Base-by-base conservation (phyloP, 2,329 filamentous ascomycete genomes). In the Pezizomycotina sp. region DNA sequence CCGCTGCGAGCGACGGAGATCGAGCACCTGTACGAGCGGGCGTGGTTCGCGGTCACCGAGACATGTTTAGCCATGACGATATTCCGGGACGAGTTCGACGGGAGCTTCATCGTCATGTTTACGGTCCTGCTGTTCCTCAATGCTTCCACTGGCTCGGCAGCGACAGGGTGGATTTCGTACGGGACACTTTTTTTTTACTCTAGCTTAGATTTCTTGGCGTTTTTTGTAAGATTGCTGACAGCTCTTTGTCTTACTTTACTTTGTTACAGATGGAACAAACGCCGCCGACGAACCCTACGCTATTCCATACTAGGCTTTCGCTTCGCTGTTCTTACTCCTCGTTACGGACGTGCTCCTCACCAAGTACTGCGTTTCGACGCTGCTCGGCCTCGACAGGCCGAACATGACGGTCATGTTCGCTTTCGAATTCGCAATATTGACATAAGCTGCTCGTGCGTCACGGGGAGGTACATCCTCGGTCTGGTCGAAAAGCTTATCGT, bases 321-420 rank as follows among this genome's bases (percentile, higher is more conserved):
- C 77, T 31, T 93, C 84, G 27, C 65, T 98, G 29, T 53, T 77
- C 2, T 58, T 92, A 34, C 86, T 84, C 46, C 66, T 92, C 40
- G 49, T 72, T 10, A 93, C 92, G 60, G 78, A 92, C 53, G 56
- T 74, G 15, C 76, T 68, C 55, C 73, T 98, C 60, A 71, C 93
- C 47, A 68, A 67, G 31, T 93, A 92, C 56, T 76, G 78, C 40
- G 66, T 92, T 43, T 70, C 74, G 18, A 81, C 77, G 0, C 84
- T 95, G 20, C 73, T 93, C 31, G 74, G 79, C 39, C 75, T 91
- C 54, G 81, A 86, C 2, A 69, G 78, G n/a, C 83, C 86, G 1
- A 89, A 91, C 41, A 95, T 98, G 79, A 98, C 95, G 83, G 47
- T 98, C 46, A 95, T 98, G 83, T 98, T 98, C 53, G 73, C 91